These are phyloP conservation scores for Auxenochlorella pyrenoidosa DNA, from an alignment of 139 green algal species.

Conservation along the genomic window DNA sequence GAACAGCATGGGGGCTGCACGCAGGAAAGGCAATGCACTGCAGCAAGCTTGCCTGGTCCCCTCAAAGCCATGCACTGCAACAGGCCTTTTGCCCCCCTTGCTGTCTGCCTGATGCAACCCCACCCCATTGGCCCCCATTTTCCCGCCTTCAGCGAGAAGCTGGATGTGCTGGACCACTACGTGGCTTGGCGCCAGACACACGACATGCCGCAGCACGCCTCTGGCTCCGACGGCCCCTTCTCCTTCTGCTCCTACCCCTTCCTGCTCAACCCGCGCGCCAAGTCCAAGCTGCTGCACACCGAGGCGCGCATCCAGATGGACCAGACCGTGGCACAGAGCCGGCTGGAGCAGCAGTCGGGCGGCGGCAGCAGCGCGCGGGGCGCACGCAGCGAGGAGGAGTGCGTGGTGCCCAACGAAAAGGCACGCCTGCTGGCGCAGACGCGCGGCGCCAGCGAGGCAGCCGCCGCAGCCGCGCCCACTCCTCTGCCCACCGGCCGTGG, in stretches of 20 bases:
- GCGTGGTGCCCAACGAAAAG: constrained; percentile 68
- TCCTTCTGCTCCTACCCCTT: constrained; percentile 94
- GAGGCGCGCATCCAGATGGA: constrained; percentile 76
- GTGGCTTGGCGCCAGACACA: constrained; percentile 87
- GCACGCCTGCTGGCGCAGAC: constrained; percentile 1
- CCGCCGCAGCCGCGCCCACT: not conserved
- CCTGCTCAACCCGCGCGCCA: constrained; percentile 88
- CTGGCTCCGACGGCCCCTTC: constrained; percentile 79
- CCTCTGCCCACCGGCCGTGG: not conserved
- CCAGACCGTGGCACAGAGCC: constrained; percentile 59
- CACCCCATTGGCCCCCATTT: not conserved
- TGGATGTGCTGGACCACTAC: constrained; percentile 94
- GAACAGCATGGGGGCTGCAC: no score
- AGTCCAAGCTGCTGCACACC: constrained; percentile 88
- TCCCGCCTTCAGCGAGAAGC: constrained; percentile 73
- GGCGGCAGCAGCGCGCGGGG: constrained; percentile 20
- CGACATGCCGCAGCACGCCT: constrained; percentile 58
- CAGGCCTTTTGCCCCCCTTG: not conserved
- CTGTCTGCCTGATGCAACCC: not conserved
- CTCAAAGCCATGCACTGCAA: not conserved
- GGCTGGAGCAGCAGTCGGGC: constrained; percentile 80
- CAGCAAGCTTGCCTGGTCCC: no score
- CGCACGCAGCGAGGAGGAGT: constrained; percentile 46
- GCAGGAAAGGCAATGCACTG: not conserved
- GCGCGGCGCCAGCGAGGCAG: constrained; percentile 3